Evolutionary conservation across 768 basidiomycete species (phyloP).

Genomic region (Macrolepiota fuliginosa): DNA sequence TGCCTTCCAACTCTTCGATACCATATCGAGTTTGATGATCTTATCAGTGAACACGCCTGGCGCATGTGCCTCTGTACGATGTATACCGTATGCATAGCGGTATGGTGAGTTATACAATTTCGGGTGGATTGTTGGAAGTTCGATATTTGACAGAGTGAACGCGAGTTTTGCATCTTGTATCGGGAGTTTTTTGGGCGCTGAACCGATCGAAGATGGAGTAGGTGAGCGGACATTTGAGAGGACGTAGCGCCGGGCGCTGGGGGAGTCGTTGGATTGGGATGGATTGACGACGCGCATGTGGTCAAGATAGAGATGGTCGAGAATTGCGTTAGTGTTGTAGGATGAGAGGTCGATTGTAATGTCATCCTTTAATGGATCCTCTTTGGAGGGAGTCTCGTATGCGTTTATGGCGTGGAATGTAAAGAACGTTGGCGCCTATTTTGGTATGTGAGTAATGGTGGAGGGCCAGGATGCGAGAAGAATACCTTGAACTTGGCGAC

Average conservation of each 20-base stretch:
- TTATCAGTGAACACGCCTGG: slow-evolving; percentile 6
- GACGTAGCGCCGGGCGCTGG: slow-evolving; percentile 1
- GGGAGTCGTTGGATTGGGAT: neutral
- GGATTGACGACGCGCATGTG: neutral
- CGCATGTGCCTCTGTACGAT: neutral
- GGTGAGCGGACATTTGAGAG: neutral
- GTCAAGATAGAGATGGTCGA: slow-evolving; percentile 7
- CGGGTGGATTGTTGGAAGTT: slow-evolving; percentile 6
- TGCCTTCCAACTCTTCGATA: neutral
- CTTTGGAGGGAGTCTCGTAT: neutral
- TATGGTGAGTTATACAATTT: neutral
- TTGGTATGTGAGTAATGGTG: neutral
- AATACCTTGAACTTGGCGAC: slow-evolving; percentile 4
- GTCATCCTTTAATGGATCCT: neutral
- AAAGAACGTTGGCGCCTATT: neutral
- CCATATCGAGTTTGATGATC: slow-evolving; percentile 7
- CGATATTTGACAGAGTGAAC: neutral
- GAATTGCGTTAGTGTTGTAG: slow-evolving; percentile 1
- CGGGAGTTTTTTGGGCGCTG: neutral
- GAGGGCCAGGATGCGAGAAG: neutral
- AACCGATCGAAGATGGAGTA: neutral
- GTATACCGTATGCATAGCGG: slow-evolving; percentile 2
- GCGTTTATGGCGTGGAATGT: slow-evolving; percentile 7
- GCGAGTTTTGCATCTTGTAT: neutral
- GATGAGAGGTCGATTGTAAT: slow-evolving; percentile 7